These are phyloP conservation scores for Boletellus emodensis DNA, from an alignment of 768 basidiomycete genomes.

Conservation along the genomic window DNA sequence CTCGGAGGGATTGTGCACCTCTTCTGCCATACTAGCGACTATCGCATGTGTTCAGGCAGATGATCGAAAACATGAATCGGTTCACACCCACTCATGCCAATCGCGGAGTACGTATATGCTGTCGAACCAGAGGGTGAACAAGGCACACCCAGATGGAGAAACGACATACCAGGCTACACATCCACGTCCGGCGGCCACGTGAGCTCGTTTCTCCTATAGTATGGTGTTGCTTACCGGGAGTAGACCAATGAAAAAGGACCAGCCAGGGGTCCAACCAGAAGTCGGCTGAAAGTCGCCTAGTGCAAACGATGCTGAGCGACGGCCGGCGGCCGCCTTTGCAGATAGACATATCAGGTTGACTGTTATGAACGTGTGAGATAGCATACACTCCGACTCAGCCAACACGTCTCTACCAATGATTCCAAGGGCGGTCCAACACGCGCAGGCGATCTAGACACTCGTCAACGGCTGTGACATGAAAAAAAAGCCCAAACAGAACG, in stretches of 20 bases:
- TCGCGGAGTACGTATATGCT: slow-evolving; percentile 56
- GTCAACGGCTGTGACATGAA: slow-evolving; percentile 3
- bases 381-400: background rate
- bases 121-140: slow-evolving; percentile 16
- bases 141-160: background rate
- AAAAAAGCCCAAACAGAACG: slow-evolving; percentile 1
- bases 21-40: slow-evolving; percentile 68
- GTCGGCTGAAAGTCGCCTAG: slow-evolving; percentile 57
- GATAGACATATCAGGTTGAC: slow-evolving; percentile 57
- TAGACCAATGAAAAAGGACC: slow-evolving; percentile 66
- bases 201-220: background rate
- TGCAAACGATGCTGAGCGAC: slow-evolving; percentile 52
- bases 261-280: slow-evolving; percentile 66
- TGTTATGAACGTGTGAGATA: slow-evolving; percentile 25
- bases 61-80: background rate
- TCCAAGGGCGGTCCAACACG: slow-evolving; percentile 60
- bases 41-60: slow-evolving; percentile 1
- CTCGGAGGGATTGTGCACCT: slow-evolving; percentile 53
- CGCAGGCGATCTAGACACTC: slow-evolving; percentile 46
- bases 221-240: slow-evolving; percentile 41
- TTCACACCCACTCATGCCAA: slow-evolving; percentile 52
- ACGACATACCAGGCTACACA: slow-evolving; percentile 26
- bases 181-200: background rate
- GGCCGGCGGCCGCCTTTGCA: slow-evolving; percentile 52
- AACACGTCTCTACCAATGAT: slow-evolving; percentile 38